These are phyloP conservation scores for Populus hybrid DNA, from an alignment of 441 rosid genomes.

Conservation along the genomic window DNA sequence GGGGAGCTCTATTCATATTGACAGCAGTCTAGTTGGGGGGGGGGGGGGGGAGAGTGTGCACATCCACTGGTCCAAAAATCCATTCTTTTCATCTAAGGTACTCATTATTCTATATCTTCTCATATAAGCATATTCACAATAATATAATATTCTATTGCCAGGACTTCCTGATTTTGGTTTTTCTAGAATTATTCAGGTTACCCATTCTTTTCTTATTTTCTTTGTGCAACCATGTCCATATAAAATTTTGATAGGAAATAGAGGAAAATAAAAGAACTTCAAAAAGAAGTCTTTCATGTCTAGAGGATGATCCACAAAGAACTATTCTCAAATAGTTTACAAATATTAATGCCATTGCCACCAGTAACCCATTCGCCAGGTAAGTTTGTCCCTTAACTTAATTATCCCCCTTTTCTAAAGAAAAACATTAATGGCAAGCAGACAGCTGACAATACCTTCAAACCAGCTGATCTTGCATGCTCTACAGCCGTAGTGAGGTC, in stretches of 20 bases:
- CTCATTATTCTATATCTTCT: background rate
- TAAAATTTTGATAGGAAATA: background rate
- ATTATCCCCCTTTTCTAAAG: background rate
- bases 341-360: background rate
- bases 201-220: background rate
- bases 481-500: conserved; percentile 89
- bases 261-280: too few species aligned
- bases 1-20: too few species aligned
- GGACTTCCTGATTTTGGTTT: background rate
- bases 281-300: background rate
- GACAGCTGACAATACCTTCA: conserved; percentile 54
- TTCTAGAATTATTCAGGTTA: background rate
- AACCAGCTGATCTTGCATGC: conserved; percentile 75
- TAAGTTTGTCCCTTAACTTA: background rate
- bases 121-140: background rate
- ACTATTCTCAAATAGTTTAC: background rate
- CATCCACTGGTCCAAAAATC: too few species aligned
- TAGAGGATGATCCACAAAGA: background rate
- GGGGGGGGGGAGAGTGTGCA: too few species aligned
- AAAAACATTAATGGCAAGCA: background rate
- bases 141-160: background rate
- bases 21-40: too few species aligned
- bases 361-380: background rate
- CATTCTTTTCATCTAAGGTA: too few species aligned
- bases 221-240: background rate